Base-by-base conservation (phyloP, 495 filamentous ascomycete species). In the Hypomontagnella submonticulosa region DNA sequence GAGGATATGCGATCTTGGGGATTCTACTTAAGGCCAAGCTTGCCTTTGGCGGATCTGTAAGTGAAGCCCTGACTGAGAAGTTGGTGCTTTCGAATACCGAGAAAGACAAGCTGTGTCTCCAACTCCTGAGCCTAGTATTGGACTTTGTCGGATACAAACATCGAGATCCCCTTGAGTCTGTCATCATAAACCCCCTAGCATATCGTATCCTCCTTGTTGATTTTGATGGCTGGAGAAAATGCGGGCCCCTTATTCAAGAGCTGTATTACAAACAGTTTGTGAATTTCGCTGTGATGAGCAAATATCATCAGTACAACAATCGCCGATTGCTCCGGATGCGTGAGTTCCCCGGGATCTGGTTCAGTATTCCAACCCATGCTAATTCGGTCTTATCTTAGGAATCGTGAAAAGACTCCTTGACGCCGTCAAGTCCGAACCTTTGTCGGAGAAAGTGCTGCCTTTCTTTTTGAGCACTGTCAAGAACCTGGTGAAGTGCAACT, bases 171-270 rank as follows among this genome's bases (percentile, higher is more conserved):
- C 86, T 90, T 63, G 88, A 91, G 40, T 96, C 92, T 9, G 89
- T 97, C 63, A 96, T 99, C 74, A 90, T 93, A 63, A 99, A 99
- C 71, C 93, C 95, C 1, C 81, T 99, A 33, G 95, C 95, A 3
- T 98, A 97, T 76, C 86, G 96, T 44, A 85, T 97, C 40, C 82
- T 99, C 30, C 80, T 99, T 18, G 90, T 98, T 40, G 95, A 99
- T 77, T 87, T 92, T 67, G 94, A 98, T 65, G 85, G 89, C 36
- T 99, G 95, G 95, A 84, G 93, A 67, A 88, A 86, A 73, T 90
- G 90, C 34, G 88, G 88, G 40, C 59, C 82, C 3, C 77, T 84
- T 18, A 89, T 93, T 2, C 91, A 97, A 65, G 88, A 90, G 61
- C 79, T 96, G 13, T 99, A 97, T 75, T 97, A 97, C 77, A 85